Percentiles rank a stretch among this genome's conserved stretches.
These are phyloP conservation scores for Alternaria brassicicola DNA, from an alignment of 2,329 filamentous ascomycete species.

Conservation along the genomic window DNA sequence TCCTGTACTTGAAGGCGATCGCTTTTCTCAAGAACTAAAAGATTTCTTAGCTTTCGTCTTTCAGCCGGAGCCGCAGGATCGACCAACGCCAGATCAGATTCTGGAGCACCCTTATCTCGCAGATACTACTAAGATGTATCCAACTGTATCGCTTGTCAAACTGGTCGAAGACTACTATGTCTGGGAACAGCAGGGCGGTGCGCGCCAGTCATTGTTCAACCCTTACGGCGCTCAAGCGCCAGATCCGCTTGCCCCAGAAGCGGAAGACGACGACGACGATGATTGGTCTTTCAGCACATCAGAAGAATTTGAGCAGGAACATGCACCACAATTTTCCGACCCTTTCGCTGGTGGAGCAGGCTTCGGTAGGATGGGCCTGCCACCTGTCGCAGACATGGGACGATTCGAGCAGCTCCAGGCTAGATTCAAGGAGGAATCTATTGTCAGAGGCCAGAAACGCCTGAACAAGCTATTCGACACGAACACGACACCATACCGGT, in stretches of 20 bases:
- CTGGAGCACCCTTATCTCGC: conserved; percentile 72
- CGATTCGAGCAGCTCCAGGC: conserved; percentile 52
- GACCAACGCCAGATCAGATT: conserved; percentile 72
- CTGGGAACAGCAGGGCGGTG: conserved; percentile 77
- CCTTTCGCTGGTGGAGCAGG: conserved; percentile 49
- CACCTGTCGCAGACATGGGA: conserved; percentile 38
- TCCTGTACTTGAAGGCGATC: conserved; percentile 73
- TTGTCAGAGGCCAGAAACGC: conserved; percentile 61
- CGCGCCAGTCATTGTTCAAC: conserved; percentile 68
- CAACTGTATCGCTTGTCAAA: conserved; percentile 66
- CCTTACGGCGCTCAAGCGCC: conserved; percentile 64
- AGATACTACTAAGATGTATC: conserved; percentile 67
- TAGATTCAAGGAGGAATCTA: conserved; percentile 62
- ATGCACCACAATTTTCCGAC: conserved; percentile 51
- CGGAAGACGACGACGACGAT: conserved; percentile 55
- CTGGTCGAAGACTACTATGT: conserved; percentile 74
- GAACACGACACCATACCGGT: conserved; percentile 62
- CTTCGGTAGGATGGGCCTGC: conserved; percentile 48
- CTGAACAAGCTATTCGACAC: conserved; percentile 65
- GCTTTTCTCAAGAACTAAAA: conserved; percentile 72
- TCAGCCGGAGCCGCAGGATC: conserved; percentile 68
- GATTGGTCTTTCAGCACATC: conserved; percentile 72
- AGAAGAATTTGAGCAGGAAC: conserved; percentile 61
- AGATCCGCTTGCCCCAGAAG: conserved; percentile 53
- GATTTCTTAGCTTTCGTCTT: conserved; percentile 76